Base-by-base conservation (phyloP, 2,329 filamentous ascomycete species). In the Chrysosphaeria jannelii region DNA sequence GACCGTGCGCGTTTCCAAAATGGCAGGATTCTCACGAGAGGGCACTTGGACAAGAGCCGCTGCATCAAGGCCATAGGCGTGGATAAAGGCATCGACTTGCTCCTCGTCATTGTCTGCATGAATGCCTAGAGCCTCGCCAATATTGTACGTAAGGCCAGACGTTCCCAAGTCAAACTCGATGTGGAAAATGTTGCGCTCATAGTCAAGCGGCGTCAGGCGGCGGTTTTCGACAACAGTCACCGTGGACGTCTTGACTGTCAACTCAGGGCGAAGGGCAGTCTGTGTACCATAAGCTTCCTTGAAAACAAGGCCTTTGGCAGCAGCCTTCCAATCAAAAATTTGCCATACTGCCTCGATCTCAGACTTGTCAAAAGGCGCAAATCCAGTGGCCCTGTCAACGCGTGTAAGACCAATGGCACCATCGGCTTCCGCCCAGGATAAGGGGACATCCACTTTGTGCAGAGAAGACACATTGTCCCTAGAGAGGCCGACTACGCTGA, bases 181-280 rank as follows among this genome's bases (percentile, higher is more conserved):
- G 50, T 97, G 85, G 68, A 97, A 97, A 46, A 97, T 93, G 56
- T 97, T 91, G 35, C 85, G 76, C 45, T 93, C 79, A 41, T 97
- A 97, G 66, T 70, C 13, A 47, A 11, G 37, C 3, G 85, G 85
- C 0, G 85, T 97, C 26, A 97, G 59, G 31, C 85, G 66, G 30
- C 85, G 74, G 50, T 89, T 91, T 52, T 93, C 85, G 52, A 88
- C 76, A 44, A 97, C 79, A 25, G 65, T 69, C 25, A 91, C 70
- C 20, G 76, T 74, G 36, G 60, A 67, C 2, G 81, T 93, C 58
- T 81, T 78, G 38, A 75, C 64, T 7, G 69, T 50, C 25, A 89
- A 52, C 37, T 97, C 85, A 8, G 85, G 85, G 25, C 85, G 72
- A 19, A 97, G 62, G 25, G 50, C 50, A 31, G 52, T 53, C 37